These are phyloP conservation scores for Trapa incisa DNA, from an alignment of 345 rosid species.

Conservation along the genomic window DNA sequence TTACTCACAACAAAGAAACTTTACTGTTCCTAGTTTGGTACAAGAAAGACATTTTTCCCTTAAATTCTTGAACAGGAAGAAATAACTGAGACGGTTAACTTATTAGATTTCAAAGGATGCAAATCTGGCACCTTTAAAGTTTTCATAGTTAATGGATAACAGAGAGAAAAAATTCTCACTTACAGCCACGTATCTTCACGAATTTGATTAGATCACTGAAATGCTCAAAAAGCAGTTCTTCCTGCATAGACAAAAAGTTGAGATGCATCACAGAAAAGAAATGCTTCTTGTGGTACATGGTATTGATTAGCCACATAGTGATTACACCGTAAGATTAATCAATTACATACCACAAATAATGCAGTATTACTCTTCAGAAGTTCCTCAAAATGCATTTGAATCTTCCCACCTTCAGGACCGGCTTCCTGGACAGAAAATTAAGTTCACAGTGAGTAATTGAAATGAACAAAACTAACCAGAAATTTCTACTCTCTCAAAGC, in stretches of 20 bases:
- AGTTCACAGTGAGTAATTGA: not conserved
- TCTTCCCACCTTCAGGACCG: conserved; percentile 88
- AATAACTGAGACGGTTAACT: not conserved
- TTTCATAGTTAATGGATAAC: not conserved
- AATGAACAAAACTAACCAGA: not conserved
- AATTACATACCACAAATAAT: conserved; percentile 56
- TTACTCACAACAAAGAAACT: no score
- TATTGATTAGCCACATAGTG: not conserved
- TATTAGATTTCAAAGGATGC: not conserved
- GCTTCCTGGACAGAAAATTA: conserved; percentile 47
- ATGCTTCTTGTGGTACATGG: not conserved
- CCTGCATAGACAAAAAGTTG: conserved; percentile 32
- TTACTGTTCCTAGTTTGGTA: no score
- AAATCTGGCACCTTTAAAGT: not conserved
- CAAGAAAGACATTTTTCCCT: not conserved
- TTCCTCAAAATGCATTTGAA: conserved; percentile 85
- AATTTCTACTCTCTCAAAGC: not conserved
- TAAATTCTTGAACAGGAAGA: not conserved
- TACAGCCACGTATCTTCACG: conserved; percentile 80
- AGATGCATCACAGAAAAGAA: not conserved
- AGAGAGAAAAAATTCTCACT: conserved; percentile 16
- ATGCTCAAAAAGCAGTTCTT: conserved; percentile 83
- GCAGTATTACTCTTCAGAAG: conserved; percentile 78
- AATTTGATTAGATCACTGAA: conserved; percentile 83
- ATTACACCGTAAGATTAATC: not conserved